Evolutionary conservation across 2,329 filamentous ascomycete genomes (phyloP).

Genomic region (Botrytis squamosa): DNA sequence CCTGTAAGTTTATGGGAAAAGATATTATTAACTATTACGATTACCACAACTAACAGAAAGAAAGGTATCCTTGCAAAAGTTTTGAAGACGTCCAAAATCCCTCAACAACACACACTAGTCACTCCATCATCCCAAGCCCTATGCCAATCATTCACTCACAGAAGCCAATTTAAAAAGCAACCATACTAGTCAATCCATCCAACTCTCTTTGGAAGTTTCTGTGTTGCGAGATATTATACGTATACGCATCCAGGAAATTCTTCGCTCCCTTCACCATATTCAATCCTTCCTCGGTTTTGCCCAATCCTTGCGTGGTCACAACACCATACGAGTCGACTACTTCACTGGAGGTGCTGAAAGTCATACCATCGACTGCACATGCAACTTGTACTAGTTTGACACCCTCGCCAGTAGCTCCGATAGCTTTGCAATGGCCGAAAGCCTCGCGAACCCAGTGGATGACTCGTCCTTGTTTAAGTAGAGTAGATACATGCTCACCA

Average conservation of each 20-base stretch:
- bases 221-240: conserved; percentile 68
- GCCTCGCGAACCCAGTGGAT: conserved; percentile 77
- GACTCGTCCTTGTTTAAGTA: conserved; percentile 69
- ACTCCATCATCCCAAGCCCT: not conserved
- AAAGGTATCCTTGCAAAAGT: not conserved
- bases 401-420: conserved; percentile 72
- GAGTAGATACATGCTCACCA: conserved; percentile 60
- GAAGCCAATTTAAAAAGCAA: conserved; percentile 59
- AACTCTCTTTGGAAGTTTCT: conserved; percentile 72
- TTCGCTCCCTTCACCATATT: conserved; percentile 64
- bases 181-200: conserved; percentile 63
- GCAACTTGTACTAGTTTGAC: conserved; percentile 59
- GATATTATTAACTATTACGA: not conserved
- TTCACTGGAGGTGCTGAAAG: conserved; percentile 42
- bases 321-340: conserved; percentile 73
- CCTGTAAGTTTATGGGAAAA: too few species aligned
- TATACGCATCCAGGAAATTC: conserved; percentile 70
- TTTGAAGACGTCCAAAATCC: not conserved
- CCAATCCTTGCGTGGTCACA: conserved; percentile 58
- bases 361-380: conserved; percentile 47
- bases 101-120: not conserved
- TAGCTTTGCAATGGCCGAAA: conserved; percentile 78
- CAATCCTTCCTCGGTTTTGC: conserved; percentile 53
- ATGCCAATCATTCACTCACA: not conserved
- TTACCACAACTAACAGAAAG: not conserved